A percentile compares a stretch with the other conserved stretches of the same genome.
phyloP scores from a whole-genome alignment of 208 protist genomes.

The Leptomonas pyrrhocoris region DNA sequence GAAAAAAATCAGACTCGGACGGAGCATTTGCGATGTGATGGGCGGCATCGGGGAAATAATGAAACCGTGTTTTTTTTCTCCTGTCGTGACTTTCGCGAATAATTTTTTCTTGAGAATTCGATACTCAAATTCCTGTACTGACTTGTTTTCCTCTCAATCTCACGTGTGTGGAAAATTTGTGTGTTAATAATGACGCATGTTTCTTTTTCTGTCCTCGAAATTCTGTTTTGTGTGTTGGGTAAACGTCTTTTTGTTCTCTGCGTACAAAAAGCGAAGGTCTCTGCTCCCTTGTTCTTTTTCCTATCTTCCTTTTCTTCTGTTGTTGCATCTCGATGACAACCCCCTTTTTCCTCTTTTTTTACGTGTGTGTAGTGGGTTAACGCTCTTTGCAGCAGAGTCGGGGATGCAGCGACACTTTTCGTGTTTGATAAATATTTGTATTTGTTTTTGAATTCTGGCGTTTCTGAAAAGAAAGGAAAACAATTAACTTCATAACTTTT shows the following conservation, averaged over 20 bases:
- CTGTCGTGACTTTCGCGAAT: too few relatives aligned
- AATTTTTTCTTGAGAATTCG: too few relatives aligned
- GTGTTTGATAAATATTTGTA: neutral
- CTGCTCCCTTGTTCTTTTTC: conserved; percentile 26
- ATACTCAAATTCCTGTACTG: neutral
- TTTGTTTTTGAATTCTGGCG: neutral
- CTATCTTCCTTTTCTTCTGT: conserved; percentile 13
- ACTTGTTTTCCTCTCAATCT: conserved; percentile 5
- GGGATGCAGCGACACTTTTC: neutral
- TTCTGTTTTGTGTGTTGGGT: neutral
- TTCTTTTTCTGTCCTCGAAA: neutral
- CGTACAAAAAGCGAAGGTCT: neutral
- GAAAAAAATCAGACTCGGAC: conserved; percentile 25
- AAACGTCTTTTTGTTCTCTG: neutral
- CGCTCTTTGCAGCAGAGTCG: conserved; percentile 9
- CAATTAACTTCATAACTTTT: neutral
- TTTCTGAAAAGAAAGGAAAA: conserved; percentile 10
- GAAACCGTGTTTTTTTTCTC: too few relatives aligned
- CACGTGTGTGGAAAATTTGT: too few relatives aligned
- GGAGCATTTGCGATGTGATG: neutral
- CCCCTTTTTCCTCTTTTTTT: conserved; percentile 21
- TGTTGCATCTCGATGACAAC: neutral
- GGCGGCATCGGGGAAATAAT: neutral
- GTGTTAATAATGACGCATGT: neutral
- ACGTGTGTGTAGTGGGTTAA: conserved; percentile 11